These are phyloP conservation scores for Apiotrichum siamense DNA, from an alignment of 1,284 basidiomycete genomes.

Conservation along the genomic window DNA sequence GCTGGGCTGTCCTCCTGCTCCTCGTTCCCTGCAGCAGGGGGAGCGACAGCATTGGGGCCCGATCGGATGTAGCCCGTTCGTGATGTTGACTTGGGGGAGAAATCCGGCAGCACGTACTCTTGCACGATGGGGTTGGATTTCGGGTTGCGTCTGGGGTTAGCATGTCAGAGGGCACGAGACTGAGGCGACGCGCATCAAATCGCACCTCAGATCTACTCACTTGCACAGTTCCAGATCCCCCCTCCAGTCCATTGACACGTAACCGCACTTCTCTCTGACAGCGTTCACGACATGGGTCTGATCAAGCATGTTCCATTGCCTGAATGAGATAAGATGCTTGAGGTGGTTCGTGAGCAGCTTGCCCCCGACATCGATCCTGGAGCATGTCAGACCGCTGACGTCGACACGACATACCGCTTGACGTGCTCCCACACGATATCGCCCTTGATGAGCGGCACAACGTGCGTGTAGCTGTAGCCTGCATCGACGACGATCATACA, in stretches of 20 bases:
- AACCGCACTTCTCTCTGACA: constrained; percentile 80
- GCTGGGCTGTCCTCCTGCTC: constrained; percentile 4
- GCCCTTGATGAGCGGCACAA: constrained; percentile 76
- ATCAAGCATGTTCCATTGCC: constrained; percentile 98
- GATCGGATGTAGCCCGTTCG: constrained; percentile 58
- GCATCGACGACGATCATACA: constrained; percentile 78
- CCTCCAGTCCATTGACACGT: constrained; percentile 68
- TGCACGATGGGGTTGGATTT: constrained; percentile 62
- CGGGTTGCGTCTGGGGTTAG: constrained; percentile 25
- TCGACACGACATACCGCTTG: constrained; percentile 56
- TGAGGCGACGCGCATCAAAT: too few relatives aligned
- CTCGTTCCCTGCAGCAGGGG: constrained; percentile 1
- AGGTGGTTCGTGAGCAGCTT: constrained; percentile 91
- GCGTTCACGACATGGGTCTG: constrained; percentile 83
- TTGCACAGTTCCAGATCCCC: constrained; percentile 70
- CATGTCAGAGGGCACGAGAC: too few relatives aligned
- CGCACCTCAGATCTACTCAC: constrained; percentile 51
- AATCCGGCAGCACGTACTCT: constrained; percentile 85
- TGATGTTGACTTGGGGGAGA: constrained; percentile 57
- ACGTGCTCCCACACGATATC: constrained; percentile 69
- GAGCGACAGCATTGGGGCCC: constrained; percentile 34
- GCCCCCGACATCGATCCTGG: constrained; percentile 84
- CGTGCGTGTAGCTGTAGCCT: constrained; percentile 88
- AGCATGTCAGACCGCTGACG: not conserved
- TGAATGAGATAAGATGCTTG: constrained; percentile 85